Percentiles rank a stretch among this genome's conserved stretches.
phyloP scores from a whole-genome alignment of 768 basidiomycete genomes.

The Gymnopilus dilepis region DNA sequence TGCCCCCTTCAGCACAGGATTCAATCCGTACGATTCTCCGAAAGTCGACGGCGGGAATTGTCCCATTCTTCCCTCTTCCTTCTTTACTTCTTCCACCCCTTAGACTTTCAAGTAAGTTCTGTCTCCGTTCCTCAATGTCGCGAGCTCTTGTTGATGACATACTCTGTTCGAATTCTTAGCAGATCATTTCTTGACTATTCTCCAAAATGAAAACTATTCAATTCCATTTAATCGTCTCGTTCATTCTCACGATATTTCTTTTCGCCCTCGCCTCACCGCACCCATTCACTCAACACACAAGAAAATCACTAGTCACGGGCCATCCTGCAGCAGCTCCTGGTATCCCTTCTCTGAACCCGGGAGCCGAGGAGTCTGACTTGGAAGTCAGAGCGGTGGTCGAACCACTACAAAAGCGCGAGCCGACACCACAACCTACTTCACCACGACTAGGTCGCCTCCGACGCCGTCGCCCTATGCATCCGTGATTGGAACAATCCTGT shows the following conservation, averaged over 20 bases:
- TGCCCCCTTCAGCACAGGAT: neutral
- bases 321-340: neutral
- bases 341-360: neutral
- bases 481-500: neutral
- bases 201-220: neutral
- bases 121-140: neutral
- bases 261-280: constrained; percentile 9
- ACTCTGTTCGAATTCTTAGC: neutral
- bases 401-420: neutral
- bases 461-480: constrained; percentile 4
- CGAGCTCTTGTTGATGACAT: neutral
- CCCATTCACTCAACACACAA: neutral
- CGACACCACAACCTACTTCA: neutral
- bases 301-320: neutral
- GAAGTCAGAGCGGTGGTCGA: too few relatives aligned
- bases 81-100: neutral
- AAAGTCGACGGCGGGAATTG: neutral
- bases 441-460: neutral
- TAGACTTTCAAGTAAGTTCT: neutral
- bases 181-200: neutral
- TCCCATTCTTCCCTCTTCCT: neutral
- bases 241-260: constrained; percentile 13
- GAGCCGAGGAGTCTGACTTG: neutral
- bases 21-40: neutral
- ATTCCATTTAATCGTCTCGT: neutral